Percentiles rank a stretch among this genome's conserved stretches.
Conservation (phyloP, 2,329 filamentous ascomycete species). For the Epicoccum sorghinum region DNA sequence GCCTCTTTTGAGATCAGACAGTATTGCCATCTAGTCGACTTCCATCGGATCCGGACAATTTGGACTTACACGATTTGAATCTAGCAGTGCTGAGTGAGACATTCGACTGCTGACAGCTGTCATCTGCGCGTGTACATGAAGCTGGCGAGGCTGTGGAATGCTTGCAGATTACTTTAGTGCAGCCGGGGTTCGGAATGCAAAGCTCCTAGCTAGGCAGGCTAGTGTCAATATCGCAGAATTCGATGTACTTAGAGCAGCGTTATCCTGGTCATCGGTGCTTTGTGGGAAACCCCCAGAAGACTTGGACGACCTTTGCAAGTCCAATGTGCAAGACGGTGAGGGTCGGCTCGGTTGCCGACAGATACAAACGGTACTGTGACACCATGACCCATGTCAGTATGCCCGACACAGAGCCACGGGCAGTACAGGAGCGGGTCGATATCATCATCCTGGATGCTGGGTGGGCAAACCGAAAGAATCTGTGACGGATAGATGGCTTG, state of each 20-base stretch:
- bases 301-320: neutral
- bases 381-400: constrained; percentile 11
- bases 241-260: constrained; percentile 8
- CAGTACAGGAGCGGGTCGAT: constrained; percentile 8
- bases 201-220: constrained; percentile 2
- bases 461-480: neutral
- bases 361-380: constrained; percentile 13
- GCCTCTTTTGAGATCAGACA: neutral
- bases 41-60: neutral
- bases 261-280: constrained; percentile 1
- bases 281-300: neutral
- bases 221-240: constrained; percentile 1
- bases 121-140: constrained; percentile 22
- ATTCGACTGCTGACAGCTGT: constrained; percentile 22
- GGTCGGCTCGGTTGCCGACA: constrained; percentile 4
- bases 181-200: constrained; percentile 18
- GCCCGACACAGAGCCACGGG: neutral
- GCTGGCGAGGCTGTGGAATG: constrained; percentile 8
- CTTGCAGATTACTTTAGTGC: constrained; percentile 2
- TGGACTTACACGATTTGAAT: neutral
- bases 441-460: neutral
- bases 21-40: neutral
- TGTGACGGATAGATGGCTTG: neutral
- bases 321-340: constrained; percentile 9
- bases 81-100: constrained; percentile 1